phyloP scores from a whole-genome alignment of 805 yeast species.

The Teunomyces barrocoloradensis region DNA sequence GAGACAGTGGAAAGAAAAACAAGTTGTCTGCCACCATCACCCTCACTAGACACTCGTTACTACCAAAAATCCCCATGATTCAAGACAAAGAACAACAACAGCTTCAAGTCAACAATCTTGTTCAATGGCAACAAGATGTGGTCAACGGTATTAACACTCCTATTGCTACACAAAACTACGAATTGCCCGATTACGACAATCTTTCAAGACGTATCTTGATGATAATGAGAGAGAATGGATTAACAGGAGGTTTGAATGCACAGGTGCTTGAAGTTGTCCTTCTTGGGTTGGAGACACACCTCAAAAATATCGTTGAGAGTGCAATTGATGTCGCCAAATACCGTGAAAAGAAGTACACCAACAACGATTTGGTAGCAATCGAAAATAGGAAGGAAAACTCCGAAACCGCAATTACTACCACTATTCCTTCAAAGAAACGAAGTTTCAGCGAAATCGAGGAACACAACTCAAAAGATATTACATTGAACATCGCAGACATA shows the following conservation, averaged over 20 bases:
- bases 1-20: constrained; percentile 77
- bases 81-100: constrained; percentile 47
- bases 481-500: constrained; percentile 64
- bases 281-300: constrained; percentile 78
- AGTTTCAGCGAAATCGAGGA: constrained; percentile 17
- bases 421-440: constrained; percentile 15
- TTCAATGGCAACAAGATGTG: constrained; percentile 91
- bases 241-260: constrained; percentile 76
- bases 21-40: constrained; percentile 68
- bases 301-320: constrained; percentile 70
- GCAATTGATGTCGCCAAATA: constrained; percentile 70
- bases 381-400: constrained; percentile 17
- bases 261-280: constrained; percentile 73
- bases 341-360: constrained; percentile 47
- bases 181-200: constrained; percentile 76
- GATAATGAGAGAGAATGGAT: constrained; percentile 84
- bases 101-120: constrained; percentile 48
- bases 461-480: constrained; percentile 22
- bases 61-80: constrained; percentile 83
- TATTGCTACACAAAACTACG: constrained; percentile 70
- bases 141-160: constrained; percentile 82
- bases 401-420: constrained; percentile 2
- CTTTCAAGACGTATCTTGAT: constrained; percentile 71
- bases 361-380: constrained; percentile 31
- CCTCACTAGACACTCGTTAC: constrained; percentile 65